Evolutionary conservation across 192 early-diverging fungal species (phyloP).

Genomic region (Coemansia sp.): DNA sequence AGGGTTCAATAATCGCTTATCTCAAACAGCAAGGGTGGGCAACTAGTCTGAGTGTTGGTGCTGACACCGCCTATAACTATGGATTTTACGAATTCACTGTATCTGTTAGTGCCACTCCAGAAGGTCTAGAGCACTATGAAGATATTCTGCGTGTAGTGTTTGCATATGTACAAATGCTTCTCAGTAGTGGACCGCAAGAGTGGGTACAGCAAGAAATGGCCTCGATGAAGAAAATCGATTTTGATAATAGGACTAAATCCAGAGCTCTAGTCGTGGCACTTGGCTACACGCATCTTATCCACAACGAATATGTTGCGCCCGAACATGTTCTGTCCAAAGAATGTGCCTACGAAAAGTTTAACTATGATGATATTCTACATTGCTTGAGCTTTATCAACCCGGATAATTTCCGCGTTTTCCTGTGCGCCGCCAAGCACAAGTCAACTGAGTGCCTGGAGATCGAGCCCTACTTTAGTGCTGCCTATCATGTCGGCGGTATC

Average conservation of each 20-base stretch:
- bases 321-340: conserved; percentile 69
- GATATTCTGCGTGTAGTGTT: conserved; percentile 34
- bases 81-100: conserved; percentile 21
- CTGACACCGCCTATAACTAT: background rate
- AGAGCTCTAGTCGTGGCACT: conserved; percentile 62
- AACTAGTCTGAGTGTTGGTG: conserved; percentile 23
- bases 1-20: conserved; percentile 79
- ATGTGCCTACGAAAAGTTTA: conserved; percentile 63
- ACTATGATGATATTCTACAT: conserved; percentile 62
- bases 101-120: conserved; percentile 10
- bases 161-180: conserved; percentile 34
- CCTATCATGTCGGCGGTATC: conserved; percentile 61
- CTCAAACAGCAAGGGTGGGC: conserved; percentile 88
- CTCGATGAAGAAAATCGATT: conserved; percentile 34
- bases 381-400: conserved; percentile 60
- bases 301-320: conserved; percentile 64
- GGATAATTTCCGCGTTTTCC: conserved; percentile 59
- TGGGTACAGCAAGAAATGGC: conserved; percentile 40
- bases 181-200: conserved; percentile 18
- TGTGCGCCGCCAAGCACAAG: conserved; percentile 35
- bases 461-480: conserved; percentile 77
- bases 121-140: conserved; percentile 21
- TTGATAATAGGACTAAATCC: conserved; percentile 64
- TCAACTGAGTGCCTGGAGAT: conserved; percentile 33
- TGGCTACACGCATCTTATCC: conserved; percentile 65